Evolutionary conservation across 805 yeast species (phyloP), one percentile per base, ranked within the genome.

Genomic region (Candida ovalis): DNA sequence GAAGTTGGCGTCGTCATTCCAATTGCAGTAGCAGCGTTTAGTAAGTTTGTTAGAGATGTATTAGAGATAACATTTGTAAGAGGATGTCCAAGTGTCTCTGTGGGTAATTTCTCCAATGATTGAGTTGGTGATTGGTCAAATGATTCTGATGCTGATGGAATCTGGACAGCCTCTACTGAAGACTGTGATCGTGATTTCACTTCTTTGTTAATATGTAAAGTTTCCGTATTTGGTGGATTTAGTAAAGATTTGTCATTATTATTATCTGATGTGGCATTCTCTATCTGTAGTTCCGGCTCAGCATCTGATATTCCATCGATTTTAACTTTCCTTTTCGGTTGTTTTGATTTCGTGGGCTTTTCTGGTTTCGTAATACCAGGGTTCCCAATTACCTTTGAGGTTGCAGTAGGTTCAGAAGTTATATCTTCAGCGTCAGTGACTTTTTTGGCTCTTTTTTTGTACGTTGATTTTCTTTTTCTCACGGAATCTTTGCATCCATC

Each of bases 401-500:
- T 7, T 10, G 15, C 15, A 8, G 15, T 30, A 7, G 35, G 5
- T 30, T 8, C 35, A 30, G 17, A 6, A 13, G 17, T 42, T 33
- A 32, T n/a, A 2, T 42, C 35, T 13, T 21, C 36, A 8, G 13
- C 39, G 4, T 24, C 27, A 9, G 9, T 13, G 7, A 18, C 42
- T 39, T 39, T 35, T 12, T 40, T 35, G 3, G 46, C 27, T 15
- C 48, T 37, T 17, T 46, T 45, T 46, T 46, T 48, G 32, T 36
- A 46, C 4, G 46, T 46, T 17, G 53, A 37, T 46, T 61, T 62
- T 45, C 60, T 58, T 59, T 80, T 82, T 24, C 89, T 63, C 35
- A 73, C 75, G 5, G 81, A 77, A 60, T 84, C 87, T 33, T 67
- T 69, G 62, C 94, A 86, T 12, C 70, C 57, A 46, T 71, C 76